Conservation (phyloP, 192 early-diverging fungal species). For the Backusella luteola region DNA sequence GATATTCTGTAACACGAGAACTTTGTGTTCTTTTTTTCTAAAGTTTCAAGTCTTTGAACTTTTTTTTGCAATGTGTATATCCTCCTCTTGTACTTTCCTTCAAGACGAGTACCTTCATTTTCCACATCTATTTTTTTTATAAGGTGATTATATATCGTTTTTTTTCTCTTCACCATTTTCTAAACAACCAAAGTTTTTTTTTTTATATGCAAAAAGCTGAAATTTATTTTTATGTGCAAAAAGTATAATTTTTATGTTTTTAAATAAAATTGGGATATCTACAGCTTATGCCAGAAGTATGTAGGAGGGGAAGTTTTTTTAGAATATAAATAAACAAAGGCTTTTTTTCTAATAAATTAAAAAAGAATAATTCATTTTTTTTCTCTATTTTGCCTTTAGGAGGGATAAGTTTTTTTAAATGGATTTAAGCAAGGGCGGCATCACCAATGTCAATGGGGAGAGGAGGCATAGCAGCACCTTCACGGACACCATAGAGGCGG, state of each 20-base stretch:
- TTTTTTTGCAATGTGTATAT: no score
- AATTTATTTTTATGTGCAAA: constrained; percentile 9
- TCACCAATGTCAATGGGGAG: constrained; percentile 19
- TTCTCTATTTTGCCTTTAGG: not conserved
- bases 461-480: constrained; percentile 35
- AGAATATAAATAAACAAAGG: not conserved
- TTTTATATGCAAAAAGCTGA: not conserved
- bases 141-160: not conserved
- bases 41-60: no score
- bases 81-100: no score
- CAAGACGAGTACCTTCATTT: no score
- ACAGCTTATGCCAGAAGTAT: not conserved
- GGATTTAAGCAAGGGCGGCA: not conserved
- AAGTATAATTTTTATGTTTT: constrained; percentile 1
- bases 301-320: not conserved
- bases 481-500: constrained; percentile 69
- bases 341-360: not conserved
- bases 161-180: not conserved
- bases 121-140: no score
- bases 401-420: not conserved
- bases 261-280: not conserved
- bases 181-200: not conserved
- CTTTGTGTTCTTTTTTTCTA: no score
- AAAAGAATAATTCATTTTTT: not conserved
- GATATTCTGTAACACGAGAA: no score